Conservation (phyloP, 805 yeast genomes). For the Ogataea parapolymorpha region DNA sequence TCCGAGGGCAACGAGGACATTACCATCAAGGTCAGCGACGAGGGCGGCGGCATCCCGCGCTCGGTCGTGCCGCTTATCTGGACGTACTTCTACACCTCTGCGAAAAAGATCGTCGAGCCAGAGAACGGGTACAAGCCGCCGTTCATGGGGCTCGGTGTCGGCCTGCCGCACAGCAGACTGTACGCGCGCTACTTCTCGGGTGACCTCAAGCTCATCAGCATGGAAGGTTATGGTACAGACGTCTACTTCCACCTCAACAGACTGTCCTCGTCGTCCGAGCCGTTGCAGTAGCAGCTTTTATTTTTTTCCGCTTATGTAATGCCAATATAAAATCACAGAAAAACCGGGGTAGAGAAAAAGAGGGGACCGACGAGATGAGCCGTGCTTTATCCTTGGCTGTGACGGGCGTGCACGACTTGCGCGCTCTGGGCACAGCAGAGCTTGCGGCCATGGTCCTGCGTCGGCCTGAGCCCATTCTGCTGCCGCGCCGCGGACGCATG, state of each 20-base stretch:
- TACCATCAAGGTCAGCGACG: slow-evolving; percentile 85
- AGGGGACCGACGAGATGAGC: slow-evolving; percentile 1
- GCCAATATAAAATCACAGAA: background rate
- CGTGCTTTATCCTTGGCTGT: background rate
- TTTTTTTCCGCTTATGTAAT: slow-evolving; percentile 3
- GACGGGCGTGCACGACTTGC: background rate
- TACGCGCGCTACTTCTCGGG: slow-evolving; percentile 92
- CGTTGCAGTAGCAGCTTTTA: slow-evolving; percentile 40
- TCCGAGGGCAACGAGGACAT: slow-evolving; percentile 89
- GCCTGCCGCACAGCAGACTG: slow-evolving; percentile 78
- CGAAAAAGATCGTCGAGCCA: slow-evolving; percentile 55
- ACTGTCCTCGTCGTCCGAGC: slow-evolving; percentile 70
- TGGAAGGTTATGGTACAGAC: slow-evolving; percentile 96
- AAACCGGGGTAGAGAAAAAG: slow-evolving; percentile 5
- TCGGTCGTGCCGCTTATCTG: slow-evolving; percentile 80
- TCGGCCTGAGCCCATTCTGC: background rate
- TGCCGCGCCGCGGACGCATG: background rate
- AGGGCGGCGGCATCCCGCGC: slow-evolving; percentile 91
- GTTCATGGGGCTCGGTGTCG: slow-evolving; percentile 93
- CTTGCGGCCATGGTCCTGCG: background rate
- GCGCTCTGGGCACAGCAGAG: background rate
- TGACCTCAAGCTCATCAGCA: slow-evolving; percentile 77
- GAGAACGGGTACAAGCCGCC: slow-evolving; percentile 61
- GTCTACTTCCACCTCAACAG: slow-evolving; percentile 84
- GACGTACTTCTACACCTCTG: slow-evolving; percentile 91